phyloP scores from a whole-genome alignment of 805 yeast species.

The Pichia eremophila region DNA sequence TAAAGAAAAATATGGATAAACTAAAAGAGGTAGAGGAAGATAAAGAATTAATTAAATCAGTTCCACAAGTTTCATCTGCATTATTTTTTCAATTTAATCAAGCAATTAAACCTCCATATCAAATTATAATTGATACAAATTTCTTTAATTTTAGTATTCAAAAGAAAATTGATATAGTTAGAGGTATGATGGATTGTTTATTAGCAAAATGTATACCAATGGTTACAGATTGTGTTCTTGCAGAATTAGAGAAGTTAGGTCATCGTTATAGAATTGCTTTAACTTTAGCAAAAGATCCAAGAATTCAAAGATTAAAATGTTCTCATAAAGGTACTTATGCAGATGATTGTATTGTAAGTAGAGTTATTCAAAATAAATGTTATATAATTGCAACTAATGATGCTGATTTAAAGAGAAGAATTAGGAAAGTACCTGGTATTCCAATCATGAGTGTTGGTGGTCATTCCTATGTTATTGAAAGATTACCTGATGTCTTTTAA shows the following conservation, averaged over 20 bases:
- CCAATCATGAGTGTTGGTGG: slow-evolving; percentile 96
- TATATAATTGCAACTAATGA: slow-evolving; percentile 96
- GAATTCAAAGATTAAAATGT: slow-evolving; percentile 79
- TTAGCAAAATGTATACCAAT: slow-evolving; percentile 94
- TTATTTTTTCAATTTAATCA: slow-evolving; percentile 89
- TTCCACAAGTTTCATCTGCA: slow-evolving; percentile 94
- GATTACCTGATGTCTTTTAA: slow-evolving; percentile 87
- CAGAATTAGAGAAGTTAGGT: slow-evolving; percentile 93
- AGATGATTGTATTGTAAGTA: slow-evolving; percentile 89
- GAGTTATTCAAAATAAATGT: slow-evolving; percentile 94
- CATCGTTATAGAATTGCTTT: slow-evolving; percentile 91
- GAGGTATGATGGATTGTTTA: slow-evolving; percentile 94
- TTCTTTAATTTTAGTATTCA: slow-evolving; percentile 94
- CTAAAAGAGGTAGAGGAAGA: slow-evolving; percentile 41
- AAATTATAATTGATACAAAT: slow-evolving; percentile 91
- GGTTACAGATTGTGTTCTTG: slow-evolving; percentile 96
- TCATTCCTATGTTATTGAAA: slow-evolving; percentile 84
- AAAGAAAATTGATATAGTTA: slow-evolving; percentile 87
- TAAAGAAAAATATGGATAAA: slow-evolving; percentile 36
- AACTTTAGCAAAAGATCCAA: slow-evolving; percentile 85
- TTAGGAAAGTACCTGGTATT: slow-evolving; percentile 94
- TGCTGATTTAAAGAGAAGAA: slow-evolving; percentile 89
- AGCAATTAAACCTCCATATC: slow-evolving; percentile 97
- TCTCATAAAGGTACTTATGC: slow-evolving; percentile 96
- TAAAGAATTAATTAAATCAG: slow-evolving; percentile 62